These are phyloP conservation scores for Sarocladium brachiariae DNA, from an alignment of 2,329 filamentous ascomycete species.

Conservation along the genomic window DNA sequence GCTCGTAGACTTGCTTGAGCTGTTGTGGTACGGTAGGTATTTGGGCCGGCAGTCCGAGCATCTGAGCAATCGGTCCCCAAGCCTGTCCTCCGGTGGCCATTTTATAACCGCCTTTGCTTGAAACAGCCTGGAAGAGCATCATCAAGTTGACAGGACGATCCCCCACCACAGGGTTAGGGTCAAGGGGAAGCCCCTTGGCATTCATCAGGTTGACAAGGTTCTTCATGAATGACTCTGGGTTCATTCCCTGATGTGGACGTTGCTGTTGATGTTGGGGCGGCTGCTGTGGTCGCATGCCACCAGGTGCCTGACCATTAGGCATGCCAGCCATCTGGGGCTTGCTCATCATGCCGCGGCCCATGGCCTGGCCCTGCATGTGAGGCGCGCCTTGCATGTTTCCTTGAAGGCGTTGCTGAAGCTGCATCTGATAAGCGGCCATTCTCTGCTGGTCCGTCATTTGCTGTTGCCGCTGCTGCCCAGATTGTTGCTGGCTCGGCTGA, in stretches of 20 bases:
- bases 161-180: constrained; percentile 65
- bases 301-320: constrained; percentile 47
- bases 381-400: constrained; percentile 42
- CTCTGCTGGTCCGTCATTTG: constrained; percentile 60
- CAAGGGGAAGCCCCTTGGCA: constrained; percentile 64
- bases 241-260: constrained; percentile 35
- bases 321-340: constrained; percentile 42
- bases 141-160: constrained; percentile 70
- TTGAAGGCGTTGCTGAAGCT: constrained; percentile 69
- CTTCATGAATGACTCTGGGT: constrained; percentile 66
- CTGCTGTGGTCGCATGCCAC: constrained; percentile 41
- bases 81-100: constrained; percentile 60
- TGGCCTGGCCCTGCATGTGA: constrained; percentile 42
- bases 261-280: constrained; percentile 30
- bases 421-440: constrained; percentile 73
- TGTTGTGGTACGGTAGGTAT: constrained; percentile 61
- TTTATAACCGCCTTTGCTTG: constrained; percentile 70
- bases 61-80: constrained; percentile 67
- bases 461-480: constrained; percentile 32
- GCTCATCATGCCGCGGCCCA: constrained; percentile 45
- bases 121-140: constrained; percentile 68
- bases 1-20: constrained; percentile 66
- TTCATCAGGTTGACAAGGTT: constrained; percentile 73
- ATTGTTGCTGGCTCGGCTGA: constrained; percentile 31
- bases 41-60: constrained; percentile 57